A percentile compares a stretch with the other conserved stretches of the same genome.
phyloP scores from a whole-genome alignment of 305 asterid species.

The Rubia balearica region DNA sequence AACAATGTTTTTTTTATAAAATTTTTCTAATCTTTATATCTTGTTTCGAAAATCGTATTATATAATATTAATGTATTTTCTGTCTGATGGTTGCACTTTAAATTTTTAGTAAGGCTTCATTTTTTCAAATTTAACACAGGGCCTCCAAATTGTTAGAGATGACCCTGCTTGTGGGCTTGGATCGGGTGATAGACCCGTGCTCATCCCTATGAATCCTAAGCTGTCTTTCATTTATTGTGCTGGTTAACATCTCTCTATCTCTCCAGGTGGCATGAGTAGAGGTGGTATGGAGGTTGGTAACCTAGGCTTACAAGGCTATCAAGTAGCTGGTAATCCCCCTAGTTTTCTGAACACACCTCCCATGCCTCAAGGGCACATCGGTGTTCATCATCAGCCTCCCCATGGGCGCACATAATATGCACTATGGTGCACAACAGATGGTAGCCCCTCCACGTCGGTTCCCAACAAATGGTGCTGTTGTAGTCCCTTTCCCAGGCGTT shows the following conservation, averaged over 20 bases:
- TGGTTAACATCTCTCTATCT: not conserved
- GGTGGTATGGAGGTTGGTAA: no score
- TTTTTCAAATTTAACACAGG: no score
- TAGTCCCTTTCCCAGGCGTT: constrained; percentile 26
- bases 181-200: no score
- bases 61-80: no score
- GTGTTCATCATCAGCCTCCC: constrained; percentile 40
- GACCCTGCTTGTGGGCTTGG: no score
- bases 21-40: no score
- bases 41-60: no score
- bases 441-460: constrained; percentile 42
- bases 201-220: not conserved
- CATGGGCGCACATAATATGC: constrained; percentile 47
- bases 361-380: constrained; percentile 50
- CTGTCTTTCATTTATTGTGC: constrained; percentile 4
- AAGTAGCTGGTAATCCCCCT: constrained; percentile 32
- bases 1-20: no score
- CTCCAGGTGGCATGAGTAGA: no score
- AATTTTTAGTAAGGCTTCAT: no score
- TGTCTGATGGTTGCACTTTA: no score
- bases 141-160: no score
- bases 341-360: constrained; percentile 42
- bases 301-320: constrained; percentile 51
- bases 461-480: constrained; percentile 26
- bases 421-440: constrained; percentile 45